A percentile compares a stretch with the other conserved stretches of the same genome.
phyloP scores from a whole-genome alignment of 1,284 basidiomycete species.

The Dichomitus squalens region DNA sequence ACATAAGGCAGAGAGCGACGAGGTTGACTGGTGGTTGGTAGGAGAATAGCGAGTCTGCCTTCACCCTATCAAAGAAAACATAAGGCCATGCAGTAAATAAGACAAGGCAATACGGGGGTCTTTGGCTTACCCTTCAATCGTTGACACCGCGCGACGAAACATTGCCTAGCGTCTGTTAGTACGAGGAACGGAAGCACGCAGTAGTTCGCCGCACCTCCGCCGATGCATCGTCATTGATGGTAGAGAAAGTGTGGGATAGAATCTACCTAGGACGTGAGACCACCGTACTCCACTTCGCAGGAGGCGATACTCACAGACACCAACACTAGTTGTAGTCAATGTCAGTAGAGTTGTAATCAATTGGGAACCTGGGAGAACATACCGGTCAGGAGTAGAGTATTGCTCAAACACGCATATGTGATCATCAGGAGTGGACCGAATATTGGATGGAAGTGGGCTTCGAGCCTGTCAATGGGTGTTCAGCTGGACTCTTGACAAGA shows the following conservation, averaged over 20 bases:
- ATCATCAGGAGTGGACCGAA: constrained; percentile 91
- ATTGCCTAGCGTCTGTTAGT: constrained; percentile 60
- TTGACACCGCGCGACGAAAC: constrained; percentile 90
- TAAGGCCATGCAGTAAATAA: not conserved
- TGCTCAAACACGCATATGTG: constrained; percentile 84
- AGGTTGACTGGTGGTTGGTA: constrained; percentile 93
- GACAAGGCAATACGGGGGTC: not conserved
- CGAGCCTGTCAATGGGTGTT: not conserved
- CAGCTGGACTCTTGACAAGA: not conserved
- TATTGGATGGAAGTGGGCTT: constrained; percentile 76
- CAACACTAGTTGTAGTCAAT: constrained; percentile 49
- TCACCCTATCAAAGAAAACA: constrained; percentile 54
- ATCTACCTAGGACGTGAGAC: constrained; percentile 54
- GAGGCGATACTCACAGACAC: constrained; percentile 61
- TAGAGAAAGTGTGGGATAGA: constrained; percentile 90
- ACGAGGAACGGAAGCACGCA: not conserved
- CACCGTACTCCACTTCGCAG: too few relatives aligned
- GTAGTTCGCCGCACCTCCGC: constrained; percentile 67
- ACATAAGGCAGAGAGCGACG: constrained; percentile 78
- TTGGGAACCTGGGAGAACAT: constrained; percentile 26
- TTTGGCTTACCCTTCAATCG: constrained; percentile 76
- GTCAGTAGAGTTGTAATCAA: constrained; percentile 7
- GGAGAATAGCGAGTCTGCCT: constrained; percentile 88
- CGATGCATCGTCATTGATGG: constrained; percentile 88
- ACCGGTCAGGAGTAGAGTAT: constrained; percentile 84